Conservation (phyloP, 2,329 filamentous ascomycete species). For the Botrytis medusae region DNA sequence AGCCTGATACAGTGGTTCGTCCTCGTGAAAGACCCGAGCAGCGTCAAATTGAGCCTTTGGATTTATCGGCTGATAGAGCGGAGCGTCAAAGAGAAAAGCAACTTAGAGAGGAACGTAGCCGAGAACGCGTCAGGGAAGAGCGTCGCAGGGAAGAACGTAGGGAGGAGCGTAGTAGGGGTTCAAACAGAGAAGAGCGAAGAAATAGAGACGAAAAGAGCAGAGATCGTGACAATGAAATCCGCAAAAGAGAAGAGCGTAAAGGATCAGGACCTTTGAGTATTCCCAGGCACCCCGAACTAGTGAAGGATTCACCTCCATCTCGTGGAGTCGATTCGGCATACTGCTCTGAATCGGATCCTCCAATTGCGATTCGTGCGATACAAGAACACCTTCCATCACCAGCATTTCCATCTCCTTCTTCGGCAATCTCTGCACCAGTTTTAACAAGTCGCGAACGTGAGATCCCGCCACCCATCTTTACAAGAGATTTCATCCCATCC, state of each 20-base stretch:
- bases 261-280: conserved; percentile 5
- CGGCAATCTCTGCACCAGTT: conserved; percentile 15
- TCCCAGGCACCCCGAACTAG: conserved; percentile 25
- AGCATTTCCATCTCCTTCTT: conserved; percentile 21
- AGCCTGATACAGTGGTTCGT: conserved; percentile 23
- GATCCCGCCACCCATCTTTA: conserved; percentile 23
- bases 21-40: conserved; percentile 4
- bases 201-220: not conserved
- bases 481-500: conserved; percentile 30
- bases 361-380: conserved; percentile 23
- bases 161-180: not conserved
- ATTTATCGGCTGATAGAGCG: conserved; percentile 5
- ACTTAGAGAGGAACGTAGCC: conserved; percentile 4
- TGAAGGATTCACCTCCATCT: conserved; percentile 33
- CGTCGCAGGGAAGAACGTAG: not conserved
- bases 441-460: conserved; percentile 11
- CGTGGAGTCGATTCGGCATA: conserved; percentile 39
- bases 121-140: not conserved
- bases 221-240: not conserved
- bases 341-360: conserved; percentile 38
- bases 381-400: conserved; percentile 22
- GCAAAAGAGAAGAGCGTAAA: not conserved
- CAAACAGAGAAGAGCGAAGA: not conserved
- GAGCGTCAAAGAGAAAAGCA: conserved; percentile 5
- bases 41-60: conserved; percentile 3